These are phyloP conservation scores for Elsinoe batatas DNA, from an alignment of 2,329 filamentous ascomycete species.

Conservation along the genomic window DNA sequence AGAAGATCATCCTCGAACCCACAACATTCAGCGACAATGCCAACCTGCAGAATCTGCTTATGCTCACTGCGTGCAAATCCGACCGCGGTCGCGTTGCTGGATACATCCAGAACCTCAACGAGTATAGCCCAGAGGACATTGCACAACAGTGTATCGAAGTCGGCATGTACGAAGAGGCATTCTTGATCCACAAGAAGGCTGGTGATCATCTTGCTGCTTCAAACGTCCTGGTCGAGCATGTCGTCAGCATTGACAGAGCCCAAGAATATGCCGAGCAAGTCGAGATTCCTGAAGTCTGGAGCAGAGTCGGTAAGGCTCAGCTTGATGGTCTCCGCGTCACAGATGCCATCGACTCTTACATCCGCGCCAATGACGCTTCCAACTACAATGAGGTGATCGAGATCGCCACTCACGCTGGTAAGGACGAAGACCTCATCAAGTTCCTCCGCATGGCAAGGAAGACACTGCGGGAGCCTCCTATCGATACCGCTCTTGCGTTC, in stretches of 20 bases:
- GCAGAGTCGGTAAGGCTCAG: slow-evolving; percentile 94
- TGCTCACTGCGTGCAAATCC: slow-evolving; percentile 93
- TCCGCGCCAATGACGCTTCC: slow-evolving; percentile 82
- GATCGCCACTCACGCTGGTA: slow-evolving; percentile 85
- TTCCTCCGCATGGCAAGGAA: slow-evolving; percentile 95
- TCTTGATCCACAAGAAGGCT: slow-evolving; percentile 98
- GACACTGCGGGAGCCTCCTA: slow-evolving; percentile 83
- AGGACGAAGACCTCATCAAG: slow-evolving; percentile 96
- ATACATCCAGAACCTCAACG: slow-evolving; percentile 85
- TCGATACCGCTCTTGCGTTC: slow-evolving; percentile 91
- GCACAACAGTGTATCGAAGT: slow-evolving; percentile 88
- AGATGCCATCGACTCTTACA: slow-evolving; percentile 93
- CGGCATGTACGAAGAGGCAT: slow-evolving; percentile 90
- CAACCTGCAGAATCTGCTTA: slow-evolving; percentile 88
- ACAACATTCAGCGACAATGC: slow-evolving; percentile 96
- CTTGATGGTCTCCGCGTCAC: slow-evolving; percentile 87
- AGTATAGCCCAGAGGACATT: slow-evolving; percentile 87
- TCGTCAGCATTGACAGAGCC: slow-evolving; percentile 95
- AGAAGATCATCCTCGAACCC: slow-evolving; percentile 99
- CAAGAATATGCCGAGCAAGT: slow-evolving; percentile 93
- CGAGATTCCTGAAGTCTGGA: slow-evolving; percentile 93
- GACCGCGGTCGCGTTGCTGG: slow-evolving; percentile 92
- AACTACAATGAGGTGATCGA: slow-evolving; percentile 97
- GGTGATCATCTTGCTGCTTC: slow-evolving; percentile 78
- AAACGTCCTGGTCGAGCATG: slow-evolving; percentile 86